These are phyloP conservation scores for Spathaspora boniae DNA, from an alignment of 805 yeast species.

Conservation along the genomic window DNA sequence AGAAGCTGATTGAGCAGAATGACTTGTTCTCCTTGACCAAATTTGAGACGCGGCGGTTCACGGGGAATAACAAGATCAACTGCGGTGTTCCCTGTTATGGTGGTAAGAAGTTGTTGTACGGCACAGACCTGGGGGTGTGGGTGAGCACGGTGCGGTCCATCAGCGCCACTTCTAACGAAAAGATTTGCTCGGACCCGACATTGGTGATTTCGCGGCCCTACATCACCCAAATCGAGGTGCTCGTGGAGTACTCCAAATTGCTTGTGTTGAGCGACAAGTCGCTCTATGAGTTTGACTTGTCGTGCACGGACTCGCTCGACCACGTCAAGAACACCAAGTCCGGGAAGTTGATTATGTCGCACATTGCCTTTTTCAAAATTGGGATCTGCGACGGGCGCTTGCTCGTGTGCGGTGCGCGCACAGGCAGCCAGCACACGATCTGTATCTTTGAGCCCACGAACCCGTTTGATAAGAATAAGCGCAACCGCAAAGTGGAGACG, in stretches of 20 bases:
- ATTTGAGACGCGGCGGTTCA: constrained; percentile 72
- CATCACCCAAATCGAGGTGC: constrained; percentile 84
- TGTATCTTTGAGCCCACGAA: constrained; percentile 87
- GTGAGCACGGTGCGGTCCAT: constrained; percentile 66
- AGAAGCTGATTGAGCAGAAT: constrained; percentile 61
- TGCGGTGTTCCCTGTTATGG: constrained; percentile 95
- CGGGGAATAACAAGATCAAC: constrained; percentile 70
- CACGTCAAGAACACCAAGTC: constrained; percentile 52
- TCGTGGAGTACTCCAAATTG: constrained; percentile 85
- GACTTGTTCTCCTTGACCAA: constrained; percentile 79
- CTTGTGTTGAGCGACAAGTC: constrained; percentile 80
- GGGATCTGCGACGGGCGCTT: constrained; percentile 90
- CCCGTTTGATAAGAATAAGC: constrained; percentile 66
- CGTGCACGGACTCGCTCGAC: constrained; percentile 46
- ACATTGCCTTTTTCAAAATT: constrained; percentile 84
- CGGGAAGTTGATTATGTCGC: constrained; percentile 79
- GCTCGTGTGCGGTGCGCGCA: constrained; percentile 84
- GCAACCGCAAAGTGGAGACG: constrained; percentile 54
- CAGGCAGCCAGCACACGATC: constrained; percentile 74
- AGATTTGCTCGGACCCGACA: constrained; percentile 66
- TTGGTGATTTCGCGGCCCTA: constrained; percentile 70
- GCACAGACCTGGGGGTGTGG: constrained; percentile 89
- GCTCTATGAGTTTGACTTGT: constrained; percentile 69
- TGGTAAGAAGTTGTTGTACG: constrained; percentile 84
- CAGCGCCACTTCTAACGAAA: constrained; percentile 45